Base-by-base conservation (phyloP, 2,329 filamentous ascomycete genomes). In the Trichoderma simmonsii region DNA sequence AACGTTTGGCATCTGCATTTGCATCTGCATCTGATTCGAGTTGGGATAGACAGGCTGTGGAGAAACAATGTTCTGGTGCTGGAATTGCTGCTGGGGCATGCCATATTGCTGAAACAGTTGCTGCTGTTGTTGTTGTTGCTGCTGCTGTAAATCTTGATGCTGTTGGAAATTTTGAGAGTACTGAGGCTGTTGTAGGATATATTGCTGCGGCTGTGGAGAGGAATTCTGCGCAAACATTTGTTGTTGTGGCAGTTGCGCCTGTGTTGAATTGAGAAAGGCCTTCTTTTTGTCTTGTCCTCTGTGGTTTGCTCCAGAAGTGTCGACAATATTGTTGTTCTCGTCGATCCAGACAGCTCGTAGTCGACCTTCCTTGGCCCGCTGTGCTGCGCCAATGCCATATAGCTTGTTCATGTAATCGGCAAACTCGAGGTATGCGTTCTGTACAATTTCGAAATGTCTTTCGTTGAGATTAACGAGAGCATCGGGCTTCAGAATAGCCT, bases 381-480 rank as follows among this genome's bases (percentile, higher is more conserved):
- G 24, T 21, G 59, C 43, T 6, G 43, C 12, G 8, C 54, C 30
- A 5, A 21, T 32, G 11, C 68, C 68, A 15, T 70, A 64, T 4
- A 75, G 39, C 3, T 73, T 62, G 34, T 60, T 73, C 36, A 76
- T 61, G 18, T 77, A 76, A 9, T 68, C 59, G 15, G 59, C 66
- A 63, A 77, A 77, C 21, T 75, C 73, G 0, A 78, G 72, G n/a
- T 77, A 77, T 0, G 76, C 74, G 5, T 72, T 57, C 1, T 64
- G 61, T 3, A 78, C 76, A 4, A 72, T 74, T n/a, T 76, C 36
- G 3, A 78, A 73, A 51, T 77, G 73, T 11, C 54, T 60, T 1
- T 68, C 67, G 4, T 64, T 60, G 7, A 78, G 71, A 4, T 73
- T 51, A 2, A 76, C 74, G 4, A 39, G 60, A n/a, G 71, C 72